Conservation (phyloP, 2,329 filamentous ascomycete genomes). For the Pleurostoma richardsiae region DNA sequence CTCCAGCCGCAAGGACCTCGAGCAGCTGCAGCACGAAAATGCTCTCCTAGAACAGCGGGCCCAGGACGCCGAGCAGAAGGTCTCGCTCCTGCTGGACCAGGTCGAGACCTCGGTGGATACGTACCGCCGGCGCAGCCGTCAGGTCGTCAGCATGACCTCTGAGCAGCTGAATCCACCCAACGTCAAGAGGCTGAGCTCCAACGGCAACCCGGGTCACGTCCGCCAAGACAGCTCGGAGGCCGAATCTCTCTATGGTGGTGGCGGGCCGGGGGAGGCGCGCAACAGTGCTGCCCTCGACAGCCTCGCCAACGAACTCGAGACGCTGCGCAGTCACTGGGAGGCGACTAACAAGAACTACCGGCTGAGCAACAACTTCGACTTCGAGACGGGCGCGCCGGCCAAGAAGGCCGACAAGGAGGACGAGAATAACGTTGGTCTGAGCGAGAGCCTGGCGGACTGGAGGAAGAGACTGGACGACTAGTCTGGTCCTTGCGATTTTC, state of each 20-base stretch:
- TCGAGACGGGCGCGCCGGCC: conserved; percentile 44
- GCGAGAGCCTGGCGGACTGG: conserved; percentile 74
- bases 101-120: conserved; percentile 92
- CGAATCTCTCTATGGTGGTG: conserved; percentile 59
- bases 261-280: conserved; percentile 47
- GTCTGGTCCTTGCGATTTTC: not conserved
- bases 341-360: conserved; percentile 93
- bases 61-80: conserved; percentile 85
- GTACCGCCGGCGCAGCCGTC: conserved; percentile 75
- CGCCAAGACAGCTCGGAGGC: conserved; percentile 54
- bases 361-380: conserved; percentile 83
- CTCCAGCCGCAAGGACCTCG: conserved; percentile 61
- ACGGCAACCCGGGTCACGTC: conserved; percentile 35
- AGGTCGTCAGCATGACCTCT: conserved; percentile 46
- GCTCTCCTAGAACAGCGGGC: conserved; percentile 75
- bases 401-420: conserved; percentile 33
- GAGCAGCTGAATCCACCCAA: conserved; percentile 34
- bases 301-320: conserved; percentile 87
- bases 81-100: conserved; percentile 87
- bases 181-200: conserved; percentile 15
- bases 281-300: conserved; percentile 75
- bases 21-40: conserved; percentile 81
- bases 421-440: conserved; percentile 44
- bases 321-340: conserved; percentile 88
- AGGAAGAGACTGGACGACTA: conserved; percentile 64